Percentiles rank a stretch among this genome's conserved stretches.
phyloP scores from a whole-genome alignment of 2,329 filamentous ascomycete genomes.

The Pseudogymnoascus sp. region DNA sequence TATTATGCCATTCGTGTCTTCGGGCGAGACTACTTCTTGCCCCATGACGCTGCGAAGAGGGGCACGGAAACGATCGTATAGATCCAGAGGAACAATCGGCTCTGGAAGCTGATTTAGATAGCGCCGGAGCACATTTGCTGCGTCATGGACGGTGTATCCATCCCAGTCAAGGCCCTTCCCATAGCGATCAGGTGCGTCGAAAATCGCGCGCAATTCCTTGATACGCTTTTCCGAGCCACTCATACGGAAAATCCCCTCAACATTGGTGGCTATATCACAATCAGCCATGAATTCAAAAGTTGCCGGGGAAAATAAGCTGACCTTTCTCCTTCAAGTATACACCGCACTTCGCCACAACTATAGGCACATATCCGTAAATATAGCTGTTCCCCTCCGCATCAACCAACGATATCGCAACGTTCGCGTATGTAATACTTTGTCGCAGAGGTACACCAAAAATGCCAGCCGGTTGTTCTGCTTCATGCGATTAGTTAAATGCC shows the following conservation, averaged over 20 bases:
- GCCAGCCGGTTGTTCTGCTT: slow-evolving; percentile 47
- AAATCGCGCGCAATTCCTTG: slow-evolving; percentile 86
- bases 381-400: slow-evolving; percentile 91
- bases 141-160: slow-evolving; percentile 96
- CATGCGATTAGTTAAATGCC: not conserved
- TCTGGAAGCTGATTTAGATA: slow-evolving; percentile 96
- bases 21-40: slow-evolving; percentile 63
- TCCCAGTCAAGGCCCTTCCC: slow-evolving; percentile 96
- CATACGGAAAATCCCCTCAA: slow-evolving; percentile 94
- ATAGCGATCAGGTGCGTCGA: slow-evolving; percentile 91
- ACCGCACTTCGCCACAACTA: slow-evolving; percentile 96
- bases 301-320: slow-evolving; percentile 37
- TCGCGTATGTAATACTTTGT: slow-evolving; percentile 93
- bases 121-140: slow-evolving; percentile 87
- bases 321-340: slow-evolving; percentile 98
- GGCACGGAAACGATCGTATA: slow-evolving; percentile 86
- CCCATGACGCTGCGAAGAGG: slow-evolving; percentile 63
- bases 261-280: slow-evolving; percentile 65
- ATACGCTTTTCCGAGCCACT: slow-evolving; percentile 97
- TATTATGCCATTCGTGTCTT: slow-evolving; percentile 71
- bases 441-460: slow-evolving; percentile 94
- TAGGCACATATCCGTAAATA: slow-evolving; percentile 97
- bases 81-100: slow-evolving; percentile 87
- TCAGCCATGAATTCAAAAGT: not conserved
- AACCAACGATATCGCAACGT: slow-evolving; percentile 93